Evolutionary conservation across 495 filamentous ascomycete genomes (phyloP), one percentile per base, ranked within the genome.

Genomic region (Sordaria brevicollis): DNA sequence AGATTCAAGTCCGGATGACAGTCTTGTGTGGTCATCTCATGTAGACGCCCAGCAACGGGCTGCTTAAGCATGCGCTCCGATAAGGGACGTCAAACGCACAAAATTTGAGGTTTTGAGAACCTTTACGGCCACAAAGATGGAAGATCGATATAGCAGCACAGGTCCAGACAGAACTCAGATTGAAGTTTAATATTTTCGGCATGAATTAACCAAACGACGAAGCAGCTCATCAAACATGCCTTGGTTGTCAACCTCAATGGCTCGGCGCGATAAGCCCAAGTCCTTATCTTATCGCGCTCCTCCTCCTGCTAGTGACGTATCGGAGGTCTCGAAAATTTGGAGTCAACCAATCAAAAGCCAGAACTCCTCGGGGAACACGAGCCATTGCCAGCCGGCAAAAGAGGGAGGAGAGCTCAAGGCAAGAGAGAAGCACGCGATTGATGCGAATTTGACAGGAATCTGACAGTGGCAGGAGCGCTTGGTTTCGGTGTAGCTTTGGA

Each of bases 201-300:
- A 1, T 4, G 9, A 13, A 13, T 54, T 54, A 1, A 8, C 8
- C 3, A 3, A 36, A 36, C 7, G 35, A 49, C 11, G 21, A 17
- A 62, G 21, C 49, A 62, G 49, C 13, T 31, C 25, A 25, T 62
- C 49, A 6, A n/a, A 5, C 17, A 31, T 17, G 2, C 49, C 5
- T 31, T 15, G 1, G 25, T 62, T 21, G 49, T 62, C 49, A 6
- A 31, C 49, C 25, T 62, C 49, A 31, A 62, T 62, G 49, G 49
- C 21, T 5, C 1, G 49, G 49, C 49, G 49, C 21, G 21, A 57
- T 17, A 62, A 62, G 49, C 29, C n/a, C 38, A 11, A 35, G 62
- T 34, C 25, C 76, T 78, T 76, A 78, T 78, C 75, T 78, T 76
- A 78, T 78, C 75, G 15, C 11, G 17, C 38, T 39, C 21, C 3